A percentile compares a stretch with the other conserved stretches of the same genome.
Evolutionary conservation across 345 rosid species (phyloP).

Genomic region (Gossypium mustelinum): DNA sequence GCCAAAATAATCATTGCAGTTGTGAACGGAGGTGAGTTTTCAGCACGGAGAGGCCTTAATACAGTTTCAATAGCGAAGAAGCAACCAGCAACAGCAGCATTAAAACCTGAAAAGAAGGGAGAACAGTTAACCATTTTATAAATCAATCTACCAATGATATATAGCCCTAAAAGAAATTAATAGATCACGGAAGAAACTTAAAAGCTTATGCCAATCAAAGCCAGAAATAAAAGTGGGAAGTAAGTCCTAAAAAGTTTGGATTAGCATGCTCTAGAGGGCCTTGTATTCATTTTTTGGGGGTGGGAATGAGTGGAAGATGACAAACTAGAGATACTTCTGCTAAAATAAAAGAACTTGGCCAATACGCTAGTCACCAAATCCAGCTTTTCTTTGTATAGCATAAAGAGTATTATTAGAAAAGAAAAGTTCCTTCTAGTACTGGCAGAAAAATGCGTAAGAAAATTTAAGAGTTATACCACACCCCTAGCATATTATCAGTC

Average conservation of each 20-base stretch:
- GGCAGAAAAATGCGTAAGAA: background rate
- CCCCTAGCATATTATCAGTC: background rate
- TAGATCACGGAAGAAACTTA: background rate
- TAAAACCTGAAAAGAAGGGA: constrained; percentile 60
- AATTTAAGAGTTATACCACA: background rate
- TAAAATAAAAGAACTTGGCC: background rate
- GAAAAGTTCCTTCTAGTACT: background rate
- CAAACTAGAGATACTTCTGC: background rate
- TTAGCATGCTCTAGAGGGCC: background rate
- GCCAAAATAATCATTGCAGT: constrained; percentile 98
- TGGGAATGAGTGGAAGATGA: background rate
- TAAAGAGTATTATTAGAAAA: background rate
- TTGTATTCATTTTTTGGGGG: background rate
- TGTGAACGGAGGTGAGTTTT: constrained; percentile 96
- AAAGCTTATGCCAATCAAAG: constrained; percentile 7
- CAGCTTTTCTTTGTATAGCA: background rate
- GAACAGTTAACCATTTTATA: background rate
- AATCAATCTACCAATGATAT: background rate
- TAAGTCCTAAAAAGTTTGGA: background rate
- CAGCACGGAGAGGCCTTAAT: constrained; percentile 86
- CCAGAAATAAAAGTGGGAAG: background rate
- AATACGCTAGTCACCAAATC: background rate
- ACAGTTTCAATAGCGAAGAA: constrained; percentile 98
- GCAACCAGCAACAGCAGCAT: constrained; percentile 98
- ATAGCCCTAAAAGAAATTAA: background rate